Conservation (phyloP, 2,329 filamentous ascomycete species). For the Amauroascus niger region DNA sequence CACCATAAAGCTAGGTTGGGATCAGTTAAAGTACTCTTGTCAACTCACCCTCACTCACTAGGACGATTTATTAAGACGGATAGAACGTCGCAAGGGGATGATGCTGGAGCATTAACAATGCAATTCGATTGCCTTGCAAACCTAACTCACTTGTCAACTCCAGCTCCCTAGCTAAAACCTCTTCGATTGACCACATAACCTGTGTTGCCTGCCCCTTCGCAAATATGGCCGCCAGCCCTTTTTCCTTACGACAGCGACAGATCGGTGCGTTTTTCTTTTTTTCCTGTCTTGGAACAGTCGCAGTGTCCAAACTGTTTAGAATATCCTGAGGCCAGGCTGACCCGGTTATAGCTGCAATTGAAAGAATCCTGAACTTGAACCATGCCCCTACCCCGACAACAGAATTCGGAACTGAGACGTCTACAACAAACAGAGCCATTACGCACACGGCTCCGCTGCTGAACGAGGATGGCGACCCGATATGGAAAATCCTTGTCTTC, state of each 20-base stretch:
- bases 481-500: constrained; percentile 97
- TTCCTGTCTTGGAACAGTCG: background rate
- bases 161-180: background rate
- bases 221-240: constrained; percentile 47
- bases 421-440: constrained; percentile 52
- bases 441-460: constrained; percentile 68
- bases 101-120: background rate
- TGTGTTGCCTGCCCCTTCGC: background rate
- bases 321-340: background rate
- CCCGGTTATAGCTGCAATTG: constrained; percentile 61
- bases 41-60: too few relatives aligned
- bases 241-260: constrained; percentile 60
- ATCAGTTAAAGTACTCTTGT: too few relatives aligned
- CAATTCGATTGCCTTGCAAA: background rate
- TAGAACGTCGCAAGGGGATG: background rate
- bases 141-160: background rate
- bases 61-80: background rate
- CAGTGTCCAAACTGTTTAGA: background rate
- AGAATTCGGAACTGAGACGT: constrained; percentile 46
- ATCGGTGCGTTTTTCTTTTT: constrained; percentile 46
- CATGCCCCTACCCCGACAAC: constrained; percentile 51
- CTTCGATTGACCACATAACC: background rate
- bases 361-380: constrained; percentile 93
- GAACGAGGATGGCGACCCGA: constrained; percentile 77
- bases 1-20: too few relatives aligned